Evolutionary conservation across 257 asterid species (phyloP).

Genomic region (Solanum tarijense): DNA sequence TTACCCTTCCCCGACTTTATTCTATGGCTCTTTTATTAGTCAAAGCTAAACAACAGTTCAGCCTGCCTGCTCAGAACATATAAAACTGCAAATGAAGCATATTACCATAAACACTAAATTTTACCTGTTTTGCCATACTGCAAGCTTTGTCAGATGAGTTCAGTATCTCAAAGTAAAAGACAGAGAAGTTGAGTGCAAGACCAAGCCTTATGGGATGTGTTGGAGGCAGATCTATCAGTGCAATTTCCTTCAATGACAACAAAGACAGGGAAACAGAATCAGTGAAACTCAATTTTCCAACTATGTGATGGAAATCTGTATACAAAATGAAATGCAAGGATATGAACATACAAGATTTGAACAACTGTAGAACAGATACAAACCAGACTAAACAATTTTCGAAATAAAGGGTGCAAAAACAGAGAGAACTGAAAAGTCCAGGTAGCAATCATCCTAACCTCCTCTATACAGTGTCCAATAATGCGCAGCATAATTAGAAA

Average conservation of each 20-base stretch:
- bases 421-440: background rate
- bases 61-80: background rate
- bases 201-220: constrained; percentile 48
- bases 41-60: background rate
- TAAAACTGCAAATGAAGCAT: background rate
- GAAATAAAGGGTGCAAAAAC: background rate
- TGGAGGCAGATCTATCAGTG: constrained; percentile 31
- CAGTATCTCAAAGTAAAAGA: constrained; percentile 41
- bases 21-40: background rate
- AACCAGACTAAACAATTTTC: background rate
- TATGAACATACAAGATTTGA: background rate
- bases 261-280: background rate
- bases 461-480: background rate
- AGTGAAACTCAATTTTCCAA: background rate
- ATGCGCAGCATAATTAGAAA: background rate
- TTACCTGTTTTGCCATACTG: constrained; percentile 42
- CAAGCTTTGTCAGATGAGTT: constrained; percentile 43
- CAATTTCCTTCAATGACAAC: constrained; percentile 27
- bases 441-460: background rate
- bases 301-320: background rate
- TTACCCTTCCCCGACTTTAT: background rate
- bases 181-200: constrained; percentile 40
- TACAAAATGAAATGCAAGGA: background rate
- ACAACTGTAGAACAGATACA: background rate
- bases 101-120: background rate